phyloP scores from a whole-genome alignment of 2,329 filamentous ascomycete species.

The Akanthomyces muscarius region DNA sequence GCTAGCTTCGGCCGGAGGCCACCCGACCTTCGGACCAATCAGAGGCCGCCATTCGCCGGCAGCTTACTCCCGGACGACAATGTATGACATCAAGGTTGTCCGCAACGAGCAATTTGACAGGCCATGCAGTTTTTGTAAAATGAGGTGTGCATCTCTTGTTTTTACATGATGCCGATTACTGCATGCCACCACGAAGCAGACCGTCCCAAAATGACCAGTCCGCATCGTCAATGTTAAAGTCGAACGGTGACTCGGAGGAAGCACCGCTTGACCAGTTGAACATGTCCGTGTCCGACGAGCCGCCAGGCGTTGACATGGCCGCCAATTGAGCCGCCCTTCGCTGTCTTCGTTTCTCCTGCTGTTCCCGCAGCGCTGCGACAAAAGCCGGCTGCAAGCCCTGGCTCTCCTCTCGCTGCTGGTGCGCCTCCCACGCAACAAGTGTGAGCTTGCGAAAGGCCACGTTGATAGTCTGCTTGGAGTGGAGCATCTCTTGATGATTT shows the following conservation, averaged over 20 bases:
- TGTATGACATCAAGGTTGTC: too few relatives aligned
- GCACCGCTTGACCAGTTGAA: background rate
- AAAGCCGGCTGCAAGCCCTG: constrained; percentile 22
- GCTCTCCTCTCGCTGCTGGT: constrained; percentile 9
- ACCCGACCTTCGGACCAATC: constrained; percentile 5
- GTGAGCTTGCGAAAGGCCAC: constrained; percentile 28
- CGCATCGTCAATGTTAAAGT: constrained; percentile 21
- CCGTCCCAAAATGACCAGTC: constrained; percentile 29
- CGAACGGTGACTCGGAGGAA: constrained; percentile 7
- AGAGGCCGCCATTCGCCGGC: background rate
- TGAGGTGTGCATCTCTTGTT: too few relatives aligned
- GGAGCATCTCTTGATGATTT: constrained; percentile 29
- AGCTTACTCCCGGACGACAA: background rate
- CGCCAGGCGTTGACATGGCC: background rate
- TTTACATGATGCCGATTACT: background rate
- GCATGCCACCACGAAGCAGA: constrained; percentile 8
- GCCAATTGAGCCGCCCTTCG: constrained; percentile 3
- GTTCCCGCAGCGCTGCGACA: constrained; percentile 21
- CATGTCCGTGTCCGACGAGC: constrained; percentile 1
- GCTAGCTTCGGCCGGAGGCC: constrained; percentile 4
- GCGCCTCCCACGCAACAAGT: constrained; percentile 31
- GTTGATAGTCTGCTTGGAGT: constrained; percentile 27
- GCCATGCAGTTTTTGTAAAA: too few relatives aligned
- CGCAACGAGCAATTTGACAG: too few relatives aligned
- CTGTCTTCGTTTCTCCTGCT: background rate